Conservation (phyloP, 768 basidiomycete species). For the Galerina marginata region DNA sequence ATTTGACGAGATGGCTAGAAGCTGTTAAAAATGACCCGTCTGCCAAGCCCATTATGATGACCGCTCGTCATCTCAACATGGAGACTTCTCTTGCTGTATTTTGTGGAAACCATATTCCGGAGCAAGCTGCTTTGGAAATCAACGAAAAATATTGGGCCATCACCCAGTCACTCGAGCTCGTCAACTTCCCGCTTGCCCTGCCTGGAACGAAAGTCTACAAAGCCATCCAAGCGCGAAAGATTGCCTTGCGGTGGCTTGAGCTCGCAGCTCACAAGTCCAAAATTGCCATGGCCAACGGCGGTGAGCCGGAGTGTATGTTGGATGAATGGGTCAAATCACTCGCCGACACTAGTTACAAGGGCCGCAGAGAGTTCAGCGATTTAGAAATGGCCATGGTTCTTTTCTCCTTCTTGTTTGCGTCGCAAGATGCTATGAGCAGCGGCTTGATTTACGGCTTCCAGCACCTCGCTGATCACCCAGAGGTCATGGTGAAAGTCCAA, state of each 20-base stretch:
- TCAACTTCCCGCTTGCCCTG: slow-evolving; percentile 95
- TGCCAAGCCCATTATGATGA: slow-evolving; percentile 80
- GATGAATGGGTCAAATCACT: slow-evolving; percentile 90
- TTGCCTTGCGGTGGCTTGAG: slow-evolving; percentile 79
- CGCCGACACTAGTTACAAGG: slow-evolving; percentile 70
- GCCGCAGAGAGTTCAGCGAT: slow-evolving; percentile 87
- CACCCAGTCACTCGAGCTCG: slow-evolving; percentile 93
- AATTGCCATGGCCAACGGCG: slow-evolving; percentile 78
- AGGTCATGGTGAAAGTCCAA: slow-evolving; percentile 84
- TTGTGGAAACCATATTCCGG: slow-evolving; percentile 89
- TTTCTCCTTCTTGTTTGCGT: slow-evolving; percentile 95
- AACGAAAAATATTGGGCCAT: slow-evolving; percentile 96
- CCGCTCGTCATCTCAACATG: slow-evolving; percentile 95
- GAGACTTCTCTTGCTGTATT: slow-evolving; percentile 95
- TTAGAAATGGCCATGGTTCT: slow-evolving; percentile 97
- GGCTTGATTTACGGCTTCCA: slow-evolving; percentile 97
- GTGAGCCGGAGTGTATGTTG: slow-evolving; percentile 85
- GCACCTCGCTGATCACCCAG: slow-evolving; percentile 91
- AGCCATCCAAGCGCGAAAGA: slow-evolving; percentile 90
- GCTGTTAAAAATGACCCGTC: slow-evolving; percentile 53
- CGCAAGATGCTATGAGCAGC: slow-evolving; percentile 98
- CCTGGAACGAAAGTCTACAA: slow-evolving; percentile 97
- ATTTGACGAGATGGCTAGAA: slow-evolving; percentile 76
- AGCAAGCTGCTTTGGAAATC: slow-evolving; percentile 79
- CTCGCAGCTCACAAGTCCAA: slow-evolving; percentile 83